phyloP scores from a whole-genome alignment of 2,329 filamentous ascomycete species.

The Drechslerella stenobrocha region DNA sequence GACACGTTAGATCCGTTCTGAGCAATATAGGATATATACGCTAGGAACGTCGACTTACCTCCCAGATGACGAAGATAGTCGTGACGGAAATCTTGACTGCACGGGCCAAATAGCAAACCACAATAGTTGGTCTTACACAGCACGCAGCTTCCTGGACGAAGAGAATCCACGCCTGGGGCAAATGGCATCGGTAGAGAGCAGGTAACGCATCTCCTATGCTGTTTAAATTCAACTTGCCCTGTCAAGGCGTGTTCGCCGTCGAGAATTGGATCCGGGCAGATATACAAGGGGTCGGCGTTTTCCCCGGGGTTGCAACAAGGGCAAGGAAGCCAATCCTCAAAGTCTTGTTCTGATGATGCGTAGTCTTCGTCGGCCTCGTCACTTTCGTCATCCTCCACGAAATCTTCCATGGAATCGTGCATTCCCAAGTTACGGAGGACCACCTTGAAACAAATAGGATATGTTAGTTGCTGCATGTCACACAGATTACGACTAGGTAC shows the following conservation, averaged over 20 bases:
- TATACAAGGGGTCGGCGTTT: constrained; percentile 12
- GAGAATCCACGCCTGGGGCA: not conserved
- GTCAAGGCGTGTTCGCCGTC: not conserved
- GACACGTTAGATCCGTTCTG: not conserved
- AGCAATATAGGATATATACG: not conserved
- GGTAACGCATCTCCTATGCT: constrained; percentile 21
- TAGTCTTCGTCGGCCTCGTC: constrained; percentile 15
- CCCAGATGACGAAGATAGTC: constrained; percentile 11
- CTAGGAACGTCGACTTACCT: constrained; percentile 1
- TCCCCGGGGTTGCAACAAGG: constrained; percentile 16
- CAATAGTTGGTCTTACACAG: constrained; percentile 20
- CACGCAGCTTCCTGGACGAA: constrained; percentile 18
- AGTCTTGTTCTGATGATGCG: constrained; percentile 5
- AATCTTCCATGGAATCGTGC: not conserved
- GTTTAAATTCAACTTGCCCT: constrained; percentile 9
- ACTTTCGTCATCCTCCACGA: constrained; percentile 3
- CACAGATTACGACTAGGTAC: not conserved
- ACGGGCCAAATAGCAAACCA: constrained; percentile 13
- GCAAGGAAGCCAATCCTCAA: constrained; percentile 11
- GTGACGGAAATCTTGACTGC: not conserved
- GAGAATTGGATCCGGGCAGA: constrained; percentile 21
- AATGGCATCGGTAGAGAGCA: constrained; percentile 15
- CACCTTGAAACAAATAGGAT: too few species aligned
- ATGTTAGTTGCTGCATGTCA: too few species aligned
- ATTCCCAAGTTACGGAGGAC: too few species aligned